Evolutionary conservation across 1,284 basidiomycete species (phyloP), one percentile per base, ranked within the genome.

Genomic region (Pyrrhoderma noxium): DNA sequence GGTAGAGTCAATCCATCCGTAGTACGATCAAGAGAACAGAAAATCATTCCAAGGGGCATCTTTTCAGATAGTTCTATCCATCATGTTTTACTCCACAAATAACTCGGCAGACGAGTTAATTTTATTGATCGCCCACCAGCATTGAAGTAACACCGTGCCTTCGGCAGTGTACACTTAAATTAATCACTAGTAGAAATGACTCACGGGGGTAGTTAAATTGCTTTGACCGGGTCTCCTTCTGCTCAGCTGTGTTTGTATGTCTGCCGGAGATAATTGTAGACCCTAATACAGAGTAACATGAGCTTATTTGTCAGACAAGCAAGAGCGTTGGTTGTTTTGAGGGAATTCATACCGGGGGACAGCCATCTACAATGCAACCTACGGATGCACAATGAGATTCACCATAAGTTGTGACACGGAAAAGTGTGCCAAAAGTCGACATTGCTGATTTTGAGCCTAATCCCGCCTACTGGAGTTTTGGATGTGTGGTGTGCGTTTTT

Each of bases 381-480:
- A 99, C 95, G 2, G 92, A 95, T 53, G 90, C 82, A 68, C 96
- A 98, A 66, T 99, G 96, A 56, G 89, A 93, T 74, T 99, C 96
- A 58, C 96, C 96, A 65, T 90, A 99, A 56, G 96, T 99, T 54
- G 94, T 94, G 38, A 99, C 95, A 49, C 93, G 82, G 75, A 91
- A 99, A 45, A 89, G 70, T 18, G 75, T 79, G 41, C 95, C 96
- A 67, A 91, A 98, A 42, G 93, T 89, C 35, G 93, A 96, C 95
- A 98, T 98, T 56, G 11, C n/a, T n/a, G 27, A 31, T 5, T 31
- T 11, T 31, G 27, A 31, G n/a, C n/a, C n/a, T n/a, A n/a, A n/a
- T n/a, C n/a, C n/a, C n/a, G n/a, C n/a, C n/a, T n/a, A n/a, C n/a
- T n/a, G n/a, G n/a, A 41, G 47, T 37, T n/a, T 25, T 51, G 27